These are phyloP conservation scores for Penicillium ucsense DNA, from an alignment of 495 filamentous ascomycete genomes.

Conservation along the genomic window DNA sequence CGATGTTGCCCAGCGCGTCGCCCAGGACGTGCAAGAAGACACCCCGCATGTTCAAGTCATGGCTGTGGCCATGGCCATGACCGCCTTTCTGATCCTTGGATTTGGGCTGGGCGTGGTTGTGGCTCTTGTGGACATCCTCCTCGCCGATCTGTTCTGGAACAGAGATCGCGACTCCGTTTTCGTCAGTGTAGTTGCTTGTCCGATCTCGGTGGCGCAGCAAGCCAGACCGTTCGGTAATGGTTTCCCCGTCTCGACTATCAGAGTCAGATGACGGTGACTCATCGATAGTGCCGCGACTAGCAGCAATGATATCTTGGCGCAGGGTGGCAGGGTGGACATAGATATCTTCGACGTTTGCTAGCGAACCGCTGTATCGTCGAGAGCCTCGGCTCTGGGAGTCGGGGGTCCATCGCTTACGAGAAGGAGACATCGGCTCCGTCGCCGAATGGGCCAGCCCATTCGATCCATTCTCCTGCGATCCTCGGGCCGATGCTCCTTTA, in stretches of 20 bases:
- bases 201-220: conserved; percentile 26
- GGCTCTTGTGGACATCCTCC: conserved; percentile 36
- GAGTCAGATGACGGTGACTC: conserved; percentile 46
- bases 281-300: conserved; percentile 44
- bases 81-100: conserved; percentile 47
- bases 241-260: conserved; percentile 39
- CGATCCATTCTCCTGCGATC: conserved; percentile 20
- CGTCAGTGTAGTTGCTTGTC: conserved; percentile 31
- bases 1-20: conserved; percentile 93
- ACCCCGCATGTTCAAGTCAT: conserved; percentile 97
- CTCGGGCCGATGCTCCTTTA: conserved; percentile 4
- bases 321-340: conserved; percentile 84
- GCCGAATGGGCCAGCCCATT: conserved; percentile 28
- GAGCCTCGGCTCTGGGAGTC: conserved; percentile 38
- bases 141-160: conserved; percentile 5
- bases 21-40: conserved; percentile 95
- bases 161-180: conserved; percentile 11
- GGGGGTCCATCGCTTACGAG: conserved; percentile 20
- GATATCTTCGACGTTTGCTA: conserved; percentile 59
- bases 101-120: conserved; percentile 77
- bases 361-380: conserved; percentile 43
- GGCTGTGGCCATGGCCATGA: conserved; percentile 57
- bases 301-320: conserved; percentile 81
- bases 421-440: conserved; percentile 22
- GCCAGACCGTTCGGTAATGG: conserved; percentile 31